Percentiles rank a stretch among this genome's conserved stretches.
These are phyloP conservation scores for Ilex paraguariensis DNA, from an alignment of 305 asterid species.

Conservation along the genomic window DNA sequence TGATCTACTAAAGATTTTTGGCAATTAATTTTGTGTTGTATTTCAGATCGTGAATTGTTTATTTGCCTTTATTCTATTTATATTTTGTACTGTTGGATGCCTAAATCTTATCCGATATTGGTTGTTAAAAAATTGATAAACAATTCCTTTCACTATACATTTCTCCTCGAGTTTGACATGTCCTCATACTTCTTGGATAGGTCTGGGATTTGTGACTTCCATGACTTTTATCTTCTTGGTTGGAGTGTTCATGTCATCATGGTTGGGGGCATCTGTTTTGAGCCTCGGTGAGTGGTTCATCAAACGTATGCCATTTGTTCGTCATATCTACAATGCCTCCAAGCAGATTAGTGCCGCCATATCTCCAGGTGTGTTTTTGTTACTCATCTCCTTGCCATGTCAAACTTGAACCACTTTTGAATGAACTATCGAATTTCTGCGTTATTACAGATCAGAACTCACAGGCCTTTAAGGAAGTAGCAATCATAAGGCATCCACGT, in stretches of 20 bases:
- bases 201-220: slow-evolving; percentile 83
- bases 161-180: too few species aligned
- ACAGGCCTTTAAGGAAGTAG: slow-evolving; percentile 87
- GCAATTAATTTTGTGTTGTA: too few species aligned
- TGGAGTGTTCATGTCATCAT: slow-evolving; percentile 90
- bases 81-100: too few species aligned
- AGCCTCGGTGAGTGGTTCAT: slow-evolving; percentile 88
- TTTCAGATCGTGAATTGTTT: too few species aligned
- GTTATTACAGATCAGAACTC: slow-evolving; percentile 69
- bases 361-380: slow-evolving; percentile 63
- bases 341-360: slow-evolving; percentile 89
- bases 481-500: slow-evolving; percentile 86
- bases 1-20: too few species aligned
- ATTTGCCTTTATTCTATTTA: too few species aligned
- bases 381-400: slow-evolving; percentile 3
- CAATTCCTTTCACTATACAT: background rate
- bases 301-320: slow-evolving; percentile 89
- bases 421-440: slow-evolving; percentile 11
- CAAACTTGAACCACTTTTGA: background rate
- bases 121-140: background rate
- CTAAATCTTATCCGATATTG: background rate
- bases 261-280: slow-evolving; percentile 83
- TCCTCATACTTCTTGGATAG: slow-evolving; percentile 23
- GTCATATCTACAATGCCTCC: slow-evolving; percentile 85
- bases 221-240: slow-evolving; percentile 80